phyloP scores from a whole-genome alignment of 2,329 filamentous ascomycete genomes.

The Calonectria montana region DNA sequence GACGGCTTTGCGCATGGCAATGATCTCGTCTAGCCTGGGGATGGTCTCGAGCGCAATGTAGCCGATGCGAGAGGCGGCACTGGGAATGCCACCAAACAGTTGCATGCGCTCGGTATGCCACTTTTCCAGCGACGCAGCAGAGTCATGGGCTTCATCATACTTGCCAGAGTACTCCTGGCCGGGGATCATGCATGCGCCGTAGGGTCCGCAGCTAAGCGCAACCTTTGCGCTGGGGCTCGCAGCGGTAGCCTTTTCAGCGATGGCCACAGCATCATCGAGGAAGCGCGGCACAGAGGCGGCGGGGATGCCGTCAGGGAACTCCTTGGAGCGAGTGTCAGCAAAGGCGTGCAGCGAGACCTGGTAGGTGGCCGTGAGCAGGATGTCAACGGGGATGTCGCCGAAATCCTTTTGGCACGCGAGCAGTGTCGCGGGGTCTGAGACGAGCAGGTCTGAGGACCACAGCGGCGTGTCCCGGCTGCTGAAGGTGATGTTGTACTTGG shows the following conservation, averaged over 20 bases:
- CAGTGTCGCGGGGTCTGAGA: constrained; percentile 63
- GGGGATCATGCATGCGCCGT: constrained; percentile 75
- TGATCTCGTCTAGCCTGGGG: constrained; percentile 71
- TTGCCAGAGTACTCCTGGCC: constrained; percentile 73
- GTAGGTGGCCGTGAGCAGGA: constrained; percentile 76
- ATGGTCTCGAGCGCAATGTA: constrained; percentile 75
- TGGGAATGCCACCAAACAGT: constrained; percentile 58
- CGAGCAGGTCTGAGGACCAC: constrained; percentile 76
- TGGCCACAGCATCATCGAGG: constrained; percentile 57
- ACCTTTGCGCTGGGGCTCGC: constrained; percentile 46
- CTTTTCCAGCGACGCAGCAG: constrained; percentile 55
- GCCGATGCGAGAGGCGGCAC: constrained; percentile 55
- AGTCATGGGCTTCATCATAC: constrained; percentile 64
- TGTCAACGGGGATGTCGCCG: constrained; percentile 66
- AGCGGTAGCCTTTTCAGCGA: constrained; percentile 51
- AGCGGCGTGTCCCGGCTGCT: constrained; percentile 62
- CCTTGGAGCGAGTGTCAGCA: constrained; percentile 55
- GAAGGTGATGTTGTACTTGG: constrained; percentile 66
- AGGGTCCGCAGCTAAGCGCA: constrained; percentile 73
- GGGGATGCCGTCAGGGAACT: constrained; percentile 57
- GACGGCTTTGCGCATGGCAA: constrained; percentile 62
- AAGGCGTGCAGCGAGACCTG: constrained; percentile 71
- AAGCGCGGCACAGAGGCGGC: constrained; percentile 52
- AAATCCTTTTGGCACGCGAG: constrained; percentile 68
- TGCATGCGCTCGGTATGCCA: constrained; percentile 70